Evolutionary conservation across 805 yeast genomes (phyloP), one percentile per base, ranked within the genome.

Genomic region (Kregervanrija delftensis): DNA sequence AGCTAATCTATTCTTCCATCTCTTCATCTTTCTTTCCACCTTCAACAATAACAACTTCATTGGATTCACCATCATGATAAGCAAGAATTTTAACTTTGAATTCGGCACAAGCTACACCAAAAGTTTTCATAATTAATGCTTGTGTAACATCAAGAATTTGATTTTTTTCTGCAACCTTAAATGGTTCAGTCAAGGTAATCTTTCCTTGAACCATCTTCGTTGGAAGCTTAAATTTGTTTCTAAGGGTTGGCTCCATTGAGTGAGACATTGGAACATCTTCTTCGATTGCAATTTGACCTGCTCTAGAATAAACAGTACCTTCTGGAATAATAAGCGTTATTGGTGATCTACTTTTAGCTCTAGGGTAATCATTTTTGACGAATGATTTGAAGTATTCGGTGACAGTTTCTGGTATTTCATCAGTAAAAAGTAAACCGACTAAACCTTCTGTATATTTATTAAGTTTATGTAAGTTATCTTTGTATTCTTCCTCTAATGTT

Each of bases 231-330:
- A 81, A 81, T 61, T 85, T 85, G 65, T 81, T 86, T 73, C 99
- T 84, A 59, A 93, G 66, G 35, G 96, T 87, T 58, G 89, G 87
- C 67, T 93, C 99, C 68, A 95, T 75, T 5, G 98, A 88, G 63
- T 93, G 99, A 11, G 95, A 83, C 86, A 93, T 82, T 55, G 97
- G 96, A 15, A 93, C 89, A 65, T 93, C 99, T 52, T 93, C 98
- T 60, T 89, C 97, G 17, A 63, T 67, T 30, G 96, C 74, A 42
- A 90, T 70, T 67, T 87, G 95, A 16, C 99, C 99, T 57, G 96
- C 99, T 63, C 96, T 83, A 15, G 98, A 86, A 65, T 88, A 90
- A 8, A 93, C 83, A 43, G 88, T 75, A 40, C 99, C 99, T 48
- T 74, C 88, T 30, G 99, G 98, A 45, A 93, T 74, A 5, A 79